A percentile compares a stretch with the other conserved stretches of the same genome.
Evolutionary conservation across 2,329 filamentous ascomycete species (phyloP).

Genomic region (Monilinia laxa): DNA sequence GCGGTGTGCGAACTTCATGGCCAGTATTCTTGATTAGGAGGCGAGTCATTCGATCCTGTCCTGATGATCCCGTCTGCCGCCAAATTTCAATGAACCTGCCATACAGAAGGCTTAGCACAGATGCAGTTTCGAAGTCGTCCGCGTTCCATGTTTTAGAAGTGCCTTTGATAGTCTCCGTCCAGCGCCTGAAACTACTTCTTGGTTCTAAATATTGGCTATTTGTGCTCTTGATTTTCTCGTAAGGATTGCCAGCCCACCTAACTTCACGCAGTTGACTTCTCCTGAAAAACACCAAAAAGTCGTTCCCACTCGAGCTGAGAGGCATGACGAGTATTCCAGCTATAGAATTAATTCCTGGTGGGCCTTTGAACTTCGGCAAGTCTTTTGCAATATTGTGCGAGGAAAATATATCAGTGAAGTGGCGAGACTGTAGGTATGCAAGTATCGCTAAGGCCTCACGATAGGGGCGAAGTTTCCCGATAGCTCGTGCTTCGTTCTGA

Average conservation of each 20-base stretch:
- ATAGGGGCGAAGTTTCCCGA: conserved; percentile 73
- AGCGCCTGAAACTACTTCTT: conserved; percentile 73
- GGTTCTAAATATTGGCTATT: conserved; percentile 73
- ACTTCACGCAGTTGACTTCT: conserved; percentile 72
- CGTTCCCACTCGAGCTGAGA: conserved; percentile 68
- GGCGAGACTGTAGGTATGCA: conserved; percentile 77
- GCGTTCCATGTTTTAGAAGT: conserved; percentile 86
- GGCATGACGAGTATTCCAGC: conserved; percentile 82
- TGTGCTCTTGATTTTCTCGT: conserved; percentile 72
- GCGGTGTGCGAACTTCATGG: conserved; percentile 84
- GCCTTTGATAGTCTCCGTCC: conserved; percentile 73
- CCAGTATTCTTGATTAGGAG: conserved; percentile 50
- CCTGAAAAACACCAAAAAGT: conserved; percentile 93
- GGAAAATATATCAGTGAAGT: conserved; percentile 70
- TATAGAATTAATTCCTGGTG: conserved; percentile 75
- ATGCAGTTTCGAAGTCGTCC: conserved; percentile 83
- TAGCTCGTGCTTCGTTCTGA: conserved; percentile 80
- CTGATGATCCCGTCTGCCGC: conserved; percentile 82
- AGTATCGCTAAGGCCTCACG: conserved; percentile 82
- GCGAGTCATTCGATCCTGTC: conserved; percentile 79
- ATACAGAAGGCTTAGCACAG: conserved; percentile 83
- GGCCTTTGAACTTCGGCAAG: conserved; percentile 77
- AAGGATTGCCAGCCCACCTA: conserved; percentile 80
- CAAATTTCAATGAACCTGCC: conserved; percentile 86
- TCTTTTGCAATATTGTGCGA: conserved; percentile 74